Evolutionary conservation across 768 basidiomycete species (phyloP).

Genomic region (Mycena filopes): DNA sequence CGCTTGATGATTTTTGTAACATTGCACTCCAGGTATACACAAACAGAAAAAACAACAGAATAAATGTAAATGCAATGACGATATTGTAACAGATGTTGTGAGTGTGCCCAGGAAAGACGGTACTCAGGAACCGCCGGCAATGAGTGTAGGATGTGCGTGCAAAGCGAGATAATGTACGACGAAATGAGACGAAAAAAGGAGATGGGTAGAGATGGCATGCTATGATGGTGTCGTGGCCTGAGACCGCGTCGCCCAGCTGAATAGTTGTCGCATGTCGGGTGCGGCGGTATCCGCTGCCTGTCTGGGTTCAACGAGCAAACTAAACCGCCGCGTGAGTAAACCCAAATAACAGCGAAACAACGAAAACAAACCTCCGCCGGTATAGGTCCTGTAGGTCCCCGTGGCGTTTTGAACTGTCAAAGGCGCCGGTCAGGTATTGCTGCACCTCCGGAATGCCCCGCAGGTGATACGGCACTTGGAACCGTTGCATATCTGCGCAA

Average conservation of each 20-base stretch:
- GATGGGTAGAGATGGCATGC: constrained; percentile 36
- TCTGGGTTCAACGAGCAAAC: constrained; percentile 85
- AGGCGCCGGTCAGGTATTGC: constrained; percentile 75
- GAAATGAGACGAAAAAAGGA: constrained; percentile 30
- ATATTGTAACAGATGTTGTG: constrained; percentile 32
- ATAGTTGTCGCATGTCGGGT: constrained; percentile 81
- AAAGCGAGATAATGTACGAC: constrained; percentile 30
- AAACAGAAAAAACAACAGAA: constrained; percentile 45
- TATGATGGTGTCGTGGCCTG: constrained; percentile 44
- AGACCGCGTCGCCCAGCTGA: constrained; percentile 81
- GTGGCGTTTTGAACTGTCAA: constrained; percentile 78
- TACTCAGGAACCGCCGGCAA: constrained; percentile 1
- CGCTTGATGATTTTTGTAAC: constrained; percentile 29
- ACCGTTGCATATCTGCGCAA: constrained; percentile 85
- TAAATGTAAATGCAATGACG: constrained; percentile 38
- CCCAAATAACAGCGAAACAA: constrained; percentile 22
- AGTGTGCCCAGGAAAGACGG: constrained; percentile 17
- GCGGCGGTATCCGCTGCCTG: constrained; percentile 77
- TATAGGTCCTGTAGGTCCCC: constrained; percentile 90
- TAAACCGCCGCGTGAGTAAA: constrained; percentile 39
- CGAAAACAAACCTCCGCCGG: constrained; percentile 75
- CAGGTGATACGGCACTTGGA: constrained; percentile 87
- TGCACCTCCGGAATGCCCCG: constrained; percentile 93
- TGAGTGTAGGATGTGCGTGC: constrained; percentile 26
- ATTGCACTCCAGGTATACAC: constrained; percentile 33